Percentiles rank a stretch among this genome's conserved stretches.
These are phyloP conservation scores for Fusarium heterosporum DNA, from an alignment of 2,329 filamentous ascomycete species.

Conservation along the genomic window DNA sequence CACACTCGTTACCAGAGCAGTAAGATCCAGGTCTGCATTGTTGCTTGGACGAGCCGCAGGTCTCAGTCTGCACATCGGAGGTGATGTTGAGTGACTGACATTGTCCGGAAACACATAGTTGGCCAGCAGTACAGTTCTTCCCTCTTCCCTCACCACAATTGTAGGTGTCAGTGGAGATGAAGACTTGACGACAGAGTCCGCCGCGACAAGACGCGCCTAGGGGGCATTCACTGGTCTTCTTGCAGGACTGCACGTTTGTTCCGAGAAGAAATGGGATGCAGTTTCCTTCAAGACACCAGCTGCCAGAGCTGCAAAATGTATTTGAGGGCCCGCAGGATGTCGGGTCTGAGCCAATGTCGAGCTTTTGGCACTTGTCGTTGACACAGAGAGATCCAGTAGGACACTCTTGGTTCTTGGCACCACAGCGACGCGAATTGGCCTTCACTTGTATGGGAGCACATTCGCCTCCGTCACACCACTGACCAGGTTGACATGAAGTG, in stretches of 20 bases:
- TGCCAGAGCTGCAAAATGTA: conserved; percentile 28
- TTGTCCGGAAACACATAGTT: conserved; percentile 28
- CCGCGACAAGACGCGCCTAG: conserved; percentile 9
- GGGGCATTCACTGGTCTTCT: conserved; percentile 16
- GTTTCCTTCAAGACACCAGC: conserved; percentile 37
- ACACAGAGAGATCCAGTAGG: conserved; percentile 31
- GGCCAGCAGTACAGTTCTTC: conserved; percentile 23
- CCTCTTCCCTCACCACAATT: conserved; percentile 13
- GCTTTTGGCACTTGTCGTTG: conserved; percentile 27
- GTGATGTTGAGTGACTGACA: conserved; percentile 27
- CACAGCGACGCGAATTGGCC: conserved; percentile 29
- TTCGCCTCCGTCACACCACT: conserved; percentile 34
- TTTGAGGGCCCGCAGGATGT: conserved; percentile 22
- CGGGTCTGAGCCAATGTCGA: conserved; percentile 34
- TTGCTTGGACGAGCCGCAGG: conserved; percentile 12
- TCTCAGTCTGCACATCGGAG: not conserved
- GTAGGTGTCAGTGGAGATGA: conserved; percentile 30
- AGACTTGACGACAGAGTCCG: conserved; percentile 23
- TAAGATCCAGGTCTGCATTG: conserved; percentile 20
- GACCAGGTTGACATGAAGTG: conserved; percentile 16
- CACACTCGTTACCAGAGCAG: conserved; percentile 16
- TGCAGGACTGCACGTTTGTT: conserved; percentile 35
- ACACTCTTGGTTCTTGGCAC: not conserved
- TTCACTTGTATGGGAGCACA: conserved; percentile 30
- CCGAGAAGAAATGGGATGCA: conserved; percentile 31